Evolutionary conservation across 1,284 basidiomycete species (phyloP).

Genomic region (Athelia psychrophila): DNA sequence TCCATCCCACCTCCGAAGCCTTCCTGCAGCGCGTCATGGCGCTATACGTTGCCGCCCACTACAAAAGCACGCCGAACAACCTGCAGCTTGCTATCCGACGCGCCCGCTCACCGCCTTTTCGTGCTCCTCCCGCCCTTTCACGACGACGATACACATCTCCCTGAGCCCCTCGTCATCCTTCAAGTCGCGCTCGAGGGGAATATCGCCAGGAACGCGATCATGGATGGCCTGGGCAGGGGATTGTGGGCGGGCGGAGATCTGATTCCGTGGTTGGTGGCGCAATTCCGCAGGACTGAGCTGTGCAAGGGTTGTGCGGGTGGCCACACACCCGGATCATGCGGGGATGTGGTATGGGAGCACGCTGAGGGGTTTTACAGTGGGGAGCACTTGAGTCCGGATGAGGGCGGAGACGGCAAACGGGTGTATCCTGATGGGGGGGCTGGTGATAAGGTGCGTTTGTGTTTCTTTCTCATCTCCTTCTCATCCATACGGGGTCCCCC

Average conservation of each 20-base stretch:
- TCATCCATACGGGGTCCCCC: too few species aligned
- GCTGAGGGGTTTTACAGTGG: constrained; percentile 98
- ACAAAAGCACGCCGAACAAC: constrained; percentile 99
- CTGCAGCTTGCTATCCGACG: constrained; percentile 95
- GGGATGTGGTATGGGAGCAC: constrained; percentile 57
- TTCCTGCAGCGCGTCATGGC: constrained; percentile 99
- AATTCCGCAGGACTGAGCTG: constrained; percentile 93
- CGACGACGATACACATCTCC: constrained; percentile 82
- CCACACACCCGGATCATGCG: constrained; percentile 96
- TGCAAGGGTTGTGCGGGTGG: constrained; percentile 90
- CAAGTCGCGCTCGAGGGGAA: constrained; percentile 96
- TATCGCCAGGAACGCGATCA: constrained; percentile 83
- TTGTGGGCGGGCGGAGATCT: constrained; percentile 90
- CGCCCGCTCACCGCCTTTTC: constrained; percentile 95
- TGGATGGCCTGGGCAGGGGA: constrained; percentile 83
- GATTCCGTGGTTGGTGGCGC: constrained; percentile 94
- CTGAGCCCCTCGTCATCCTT: constrained; percentile 92
- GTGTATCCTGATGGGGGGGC: constrained; percentile 61
- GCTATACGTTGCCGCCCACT: constrained; percentile 95
- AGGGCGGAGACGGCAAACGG: constrained; percentile 52
- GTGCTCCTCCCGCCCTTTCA: constrained; percentile 91
- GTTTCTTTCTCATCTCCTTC: neutral
- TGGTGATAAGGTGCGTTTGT: constrained; percentile 56
- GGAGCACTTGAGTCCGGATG: constrained; percentile 89
- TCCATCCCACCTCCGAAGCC: constrained; percentile 93